Percentiles rank a stretch among this genome's conserved stretches.
These are phyloP conservation scores for Pseudogymnoascus sp. DNA, from an alignment of 2,329 filamentous ascomycete genomes.

Conservation along the genomic window DNA sequence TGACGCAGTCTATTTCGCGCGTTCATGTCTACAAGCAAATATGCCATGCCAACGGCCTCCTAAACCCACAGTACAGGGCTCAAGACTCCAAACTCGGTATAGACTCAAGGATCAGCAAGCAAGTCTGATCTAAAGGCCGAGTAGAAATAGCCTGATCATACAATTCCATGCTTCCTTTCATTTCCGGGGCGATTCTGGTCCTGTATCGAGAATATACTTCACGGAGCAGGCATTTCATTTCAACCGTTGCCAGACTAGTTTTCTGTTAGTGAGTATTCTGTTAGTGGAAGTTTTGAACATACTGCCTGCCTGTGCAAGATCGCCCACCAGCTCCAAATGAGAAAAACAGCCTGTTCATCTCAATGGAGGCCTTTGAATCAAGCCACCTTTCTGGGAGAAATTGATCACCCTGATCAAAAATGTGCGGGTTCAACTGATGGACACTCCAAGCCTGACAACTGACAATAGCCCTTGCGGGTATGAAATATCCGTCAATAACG, in stretches of 20 bases:
- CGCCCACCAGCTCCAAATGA: constrained; percentile 59
- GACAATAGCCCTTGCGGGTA: constrained; percentile 49
- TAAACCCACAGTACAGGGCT: not conserved
- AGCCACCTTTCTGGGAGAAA: constrained; percentile 85
- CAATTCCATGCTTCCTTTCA: constrained; percentile 52
- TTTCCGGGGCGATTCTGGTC: constrained; percentile 47
- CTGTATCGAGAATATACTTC: constrained; percentile 53
- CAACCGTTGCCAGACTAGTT: constrained; percentile 50
- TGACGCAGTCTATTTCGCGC: not conserved
- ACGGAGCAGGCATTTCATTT: constrained; percentile 61
- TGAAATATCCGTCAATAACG: constrained; percentile 45
- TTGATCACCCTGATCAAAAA: constrained; percentile 70
- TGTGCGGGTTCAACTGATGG: constrained; percentile 51
- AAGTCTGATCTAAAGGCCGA: constrained; percentile 52
- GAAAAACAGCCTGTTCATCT: constrained; percentile 57
- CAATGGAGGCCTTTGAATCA: constrained; percentile 62
- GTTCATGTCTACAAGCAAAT: not conserved
- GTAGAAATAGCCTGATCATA: constrained; percentile 62
- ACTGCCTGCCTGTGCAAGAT: constrained; percentile 62
- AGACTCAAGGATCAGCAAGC: constrained; percentile 37
- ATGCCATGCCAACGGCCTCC: no score
- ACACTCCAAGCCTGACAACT: constrained; percentile 56
- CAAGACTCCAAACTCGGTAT: not conserved
- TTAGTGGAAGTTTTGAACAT: constrained; percentile 30
- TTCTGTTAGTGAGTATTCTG: constrained; percentile 5